These are phyloP conservation scores for Plasmodium gaboni DNA, from an alignment of 169 alveolate genomes.

Conservation along the genomic window DNA sequence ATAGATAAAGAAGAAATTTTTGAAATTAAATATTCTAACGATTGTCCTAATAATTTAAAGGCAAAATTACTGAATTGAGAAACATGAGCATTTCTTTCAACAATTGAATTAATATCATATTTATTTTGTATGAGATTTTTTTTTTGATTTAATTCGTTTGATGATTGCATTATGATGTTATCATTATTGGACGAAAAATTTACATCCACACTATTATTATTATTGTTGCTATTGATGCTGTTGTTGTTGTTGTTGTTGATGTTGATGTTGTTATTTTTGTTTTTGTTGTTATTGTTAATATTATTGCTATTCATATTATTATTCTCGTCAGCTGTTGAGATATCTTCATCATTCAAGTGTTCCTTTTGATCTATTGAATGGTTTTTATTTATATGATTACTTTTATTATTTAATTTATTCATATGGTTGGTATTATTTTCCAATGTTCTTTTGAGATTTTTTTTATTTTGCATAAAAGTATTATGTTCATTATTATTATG, in stretches of 20 bases:
- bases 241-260: too few species aligned
- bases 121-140: conserved; percentile 41
- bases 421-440: too few species aligned
- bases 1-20: conserved; percentile 47
- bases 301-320: neutral
- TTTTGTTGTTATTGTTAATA: too few species aligned
- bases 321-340: conserved; percentile 54
- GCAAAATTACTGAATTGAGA: conserved; percentile 71
- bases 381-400: neutral
- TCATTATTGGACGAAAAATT: neutral
- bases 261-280: too few species aligned
- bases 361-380: neutral
- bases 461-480: too few species aligned
- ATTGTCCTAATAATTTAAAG: conserved; percentile 50
- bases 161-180: neutral
- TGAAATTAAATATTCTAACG: conserved; percentile 55
- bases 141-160: conserved; percentile 17
- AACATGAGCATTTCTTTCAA: conserved; percentile 56
- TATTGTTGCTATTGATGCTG: neutral
- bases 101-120: conserved; percentile 60
- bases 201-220: neutral
- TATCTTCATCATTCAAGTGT: conserved; percentile 24
- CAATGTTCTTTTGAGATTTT: too few species aligned
- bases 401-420: too few species aligned
- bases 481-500: neutral